Evolutionary conservation across 1,139 yeast species (phyloP).

Genomic region (Magnusiomyces fungicola): DNA sequence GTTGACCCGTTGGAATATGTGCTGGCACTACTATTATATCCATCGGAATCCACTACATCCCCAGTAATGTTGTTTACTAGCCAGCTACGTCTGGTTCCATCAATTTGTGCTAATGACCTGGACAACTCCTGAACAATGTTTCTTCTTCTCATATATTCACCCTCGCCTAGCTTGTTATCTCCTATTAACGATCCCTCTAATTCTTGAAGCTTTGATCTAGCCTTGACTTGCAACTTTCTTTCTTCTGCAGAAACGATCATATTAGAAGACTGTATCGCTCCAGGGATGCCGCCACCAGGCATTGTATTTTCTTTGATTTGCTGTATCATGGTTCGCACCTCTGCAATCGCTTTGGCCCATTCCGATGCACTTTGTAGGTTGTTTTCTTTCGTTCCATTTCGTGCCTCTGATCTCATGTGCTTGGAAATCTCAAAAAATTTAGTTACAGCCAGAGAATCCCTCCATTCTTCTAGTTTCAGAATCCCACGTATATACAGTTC

Average conservation of each 20-base stretch:
- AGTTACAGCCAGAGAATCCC: constrained; percentile 29
- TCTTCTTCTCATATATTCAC: constrained; percentile 27
- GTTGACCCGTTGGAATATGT: too few relatives aligned
- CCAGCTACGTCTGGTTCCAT: neutral
- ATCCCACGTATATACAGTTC: constrained; percentile 31
- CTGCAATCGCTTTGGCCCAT: constrained; percentile 27
- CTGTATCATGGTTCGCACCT: constrained; percentile 21
- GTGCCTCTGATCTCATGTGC: constrained; percentile 16
- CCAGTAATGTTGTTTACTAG: neutral
- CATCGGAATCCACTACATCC: too few relatives aligned
- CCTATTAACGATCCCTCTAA: constrained; percentile 24
- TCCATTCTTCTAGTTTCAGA: constrained; percentile 30
- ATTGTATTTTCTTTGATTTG: constrained; percentile 18
- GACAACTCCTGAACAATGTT: constrained; percentile 22
- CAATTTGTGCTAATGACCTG: constrained; percentile 13
- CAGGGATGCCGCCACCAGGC: constrained; percentile 13
- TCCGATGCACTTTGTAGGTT: constrained; percentile 19
- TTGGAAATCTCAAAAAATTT: constrained; percentile 27
- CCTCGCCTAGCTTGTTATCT: constrained; percentile 21
- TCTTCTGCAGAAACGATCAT: constrained; percentile 14
- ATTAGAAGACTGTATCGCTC: neutral
- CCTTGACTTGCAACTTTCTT: constrained; percentile 24
- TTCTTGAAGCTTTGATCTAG: constrained; percentile 24
- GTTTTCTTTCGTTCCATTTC: constrained; percentile 1
- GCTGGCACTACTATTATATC: too few relatives aligned